Base-by-base conservation (phyloP, 2,329 filamentous ascomycete genomes). In the Fusarium humuli region DNA sequence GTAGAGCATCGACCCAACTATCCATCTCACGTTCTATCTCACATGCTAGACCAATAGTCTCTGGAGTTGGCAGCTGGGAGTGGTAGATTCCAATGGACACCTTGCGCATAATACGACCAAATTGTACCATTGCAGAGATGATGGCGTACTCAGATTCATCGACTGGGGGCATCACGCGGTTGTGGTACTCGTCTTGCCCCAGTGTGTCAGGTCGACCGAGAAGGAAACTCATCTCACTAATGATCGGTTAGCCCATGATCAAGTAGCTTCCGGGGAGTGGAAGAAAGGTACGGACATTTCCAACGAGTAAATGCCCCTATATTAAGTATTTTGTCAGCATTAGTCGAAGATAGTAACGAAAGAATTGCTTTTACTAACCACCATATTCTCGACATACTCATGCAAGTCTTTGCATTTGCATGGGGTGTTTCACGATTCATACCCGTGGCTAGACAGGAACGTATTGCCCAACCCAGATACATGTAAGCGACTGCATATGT, bases 61-160 rank as follows among this genome's bases (percentile, higher is more conserved):
- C 40, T 5, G 14, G 32, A 48, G 29, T 58, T 32, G 30, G 55
- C 5, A 46, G 23, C 12, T 52, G 25, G 23, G 57, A 60, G 50
- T 60, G 37, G 13, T 62, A 62, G 6, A 62, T 52, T 3, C 46
- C 45, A 1, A 62, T 40, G 7, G 53, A 58, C 7, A 62, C 59
- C 0, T 45, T 49, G 6, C 53, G 54, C 18, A 45, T 59, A 3
- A 58, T 62, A 6, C 54, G 46, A 10, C 54, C 40, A 11, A 62
- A 62, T 3, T 62, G 29, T 1, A 62, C 54, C 60, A 62, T 62
- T 12, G 25, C 4, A 12, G 46, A 50, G 11, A 62, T 62, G 5
- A 62, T 62, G 23, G 55, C 60, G 7, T 48, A 62, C n/a, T 58
- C 52, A 4, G 58, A 57, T 30, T 61, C 23, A 12, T 61, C 52